Percentiles rank a stretch among this genome's conserved stretches.
phyloP scores from a whole-genome alignment of 2,329 filamentous ascomycete species.

The Cladosporium sp. region DNA sequence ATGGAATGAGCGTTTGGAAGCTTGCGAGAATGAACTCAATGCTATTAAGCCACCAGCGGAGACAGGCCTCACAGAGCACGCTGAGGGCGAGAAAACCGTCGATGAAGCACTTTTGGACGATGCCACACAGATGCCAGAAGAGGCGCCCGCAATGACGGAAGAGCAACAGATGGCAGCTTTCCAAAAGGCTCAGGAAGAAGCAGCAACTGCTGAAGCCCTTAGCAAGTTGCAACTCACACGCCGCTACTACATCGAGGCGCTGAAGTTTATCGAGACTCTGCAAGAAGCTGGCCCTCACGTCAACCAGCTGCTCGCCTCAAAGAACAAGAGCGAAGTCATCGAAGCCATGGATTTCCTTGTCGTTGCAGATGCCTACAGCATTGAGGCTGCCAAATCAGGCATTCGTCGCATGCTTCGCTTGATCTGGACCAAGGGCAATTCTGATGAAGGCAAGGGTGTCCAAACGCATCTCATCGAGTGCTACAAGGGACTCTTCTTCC shows the following conservation, averaged over 20 bases:
- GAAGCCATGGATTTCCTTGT: slow-evolving; percentile 99
- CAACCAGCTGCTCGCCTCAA: slow-evolving; percentile 83
- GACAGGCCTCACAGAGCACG: slow-evolving; percentile 66
- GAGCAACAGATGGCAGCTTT: slow-evolving; percentile 71
- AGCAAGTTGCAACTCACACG: slow-evolving; percentile 82
- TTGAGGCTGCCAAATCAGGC: slow-evolving; percentile 86
- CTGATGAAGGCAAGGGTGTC: slow-evolving; percentile 96
- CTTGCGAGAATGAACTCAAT: slow-evolving; percentile 77
- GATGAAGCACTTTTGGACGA: slow-evolving; percentile 81
- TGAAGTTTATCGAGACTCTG: slow-evolving; percentile 88
- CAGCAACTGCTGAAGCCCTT: slow-evolving; percentile 82
- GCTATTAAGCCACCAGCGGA: slow-evolving; percentile 76
- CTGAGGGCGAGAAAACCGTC: slow-evolving; percentile 61
- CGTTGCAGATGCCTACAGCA: slow-evolving; percentile 90
- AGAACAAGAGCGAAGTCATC: slow-evolving; percentile 97
- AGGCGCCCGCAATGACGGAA: slow-evolving; percentile 67
- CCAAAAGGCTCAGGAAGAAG: slow-evolving; percentile 78
- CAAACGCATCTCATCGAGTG: slow-evolving; percentile 96
- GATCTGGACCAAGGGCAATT: slow-evolving; percentile 99
- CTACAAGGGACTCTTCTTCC: slow-evolving; percentile 93
- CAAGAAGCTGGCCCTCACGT: slow-evolving; percentile 77
- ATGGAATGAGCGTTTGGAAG: slow-evolving; percentile 77
- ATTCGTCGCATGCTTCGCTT: slow-evolving; percentile 93
- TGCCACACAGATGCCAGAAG: slow-evolving; percentile 69
- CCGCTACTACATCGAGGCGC: slow-evolving; percentile 87